These are phyloP conservation scores for Emydomyces testavorans DNA, from an alignment of 2,329 filamentous ascomycete genomes.

Conservation along the genomic window DNA sequence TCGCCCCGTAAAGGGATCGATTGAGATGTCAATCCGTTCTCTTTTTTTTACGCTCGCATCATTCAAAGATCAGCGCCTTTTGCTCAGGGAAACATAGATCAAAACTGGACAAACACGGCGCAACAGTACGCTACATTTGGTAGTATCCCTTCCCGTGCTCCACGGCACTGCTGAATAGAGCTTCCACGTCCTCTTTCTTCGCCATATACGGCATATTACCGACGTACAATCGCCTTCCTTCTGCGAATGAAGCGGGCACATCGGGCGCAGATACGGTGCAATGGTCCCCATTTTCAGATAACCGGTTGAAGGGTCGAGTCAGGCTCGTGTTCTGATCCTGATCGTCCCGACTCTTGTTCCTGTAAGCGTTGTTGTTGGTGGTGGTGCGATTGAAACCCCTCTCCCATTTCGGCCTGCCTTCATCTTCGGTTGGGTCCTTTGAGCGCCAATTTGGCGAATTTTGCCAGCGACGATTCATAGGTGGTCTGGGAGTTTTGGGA, in stretches of 20 bases:
- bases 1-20: conserved; percentile 55
- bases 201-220: conserved; percentile 46
- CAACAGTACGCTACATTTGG: conserved; percentile 22
- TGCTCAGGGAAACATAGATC: not conserved
- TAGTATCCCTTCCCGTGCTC: conserved; percentile 25
- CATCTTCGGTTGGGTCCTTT: conserved; percentile 1
- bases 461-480: conserved; percentile 13
- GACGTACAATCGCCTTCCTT: conserved; percentile 41
- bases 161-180: conserved; percentile 33
- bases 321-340: not conserved
- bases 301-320: not conserved
- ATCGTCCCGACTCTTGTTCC: not conserved
- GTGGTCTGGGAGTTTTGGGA: conserved; percentile 6
- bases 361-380: not conserved
- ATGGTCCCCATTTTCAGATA: not conserved
- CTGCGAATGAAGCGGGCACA: conserved; percentile 22
- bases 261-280: not conserved
- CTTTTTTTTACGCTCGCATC: conserved; percentile 23
- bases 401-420: not conserved
- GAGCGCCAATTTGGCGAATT: conserved; percentile 15
- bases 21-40: conserved; percentile 54
- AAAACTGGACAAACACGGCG: not conserved
- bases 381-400: conserved; percentile 5
- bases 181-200: conserved; percentile 41
- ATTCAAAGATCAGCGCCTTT: conserved; percentile 2